Evolutionary conservation across 371 early-diverging fungal species (phyloP).

Genomic region (Mucor racemosus): DNA sequence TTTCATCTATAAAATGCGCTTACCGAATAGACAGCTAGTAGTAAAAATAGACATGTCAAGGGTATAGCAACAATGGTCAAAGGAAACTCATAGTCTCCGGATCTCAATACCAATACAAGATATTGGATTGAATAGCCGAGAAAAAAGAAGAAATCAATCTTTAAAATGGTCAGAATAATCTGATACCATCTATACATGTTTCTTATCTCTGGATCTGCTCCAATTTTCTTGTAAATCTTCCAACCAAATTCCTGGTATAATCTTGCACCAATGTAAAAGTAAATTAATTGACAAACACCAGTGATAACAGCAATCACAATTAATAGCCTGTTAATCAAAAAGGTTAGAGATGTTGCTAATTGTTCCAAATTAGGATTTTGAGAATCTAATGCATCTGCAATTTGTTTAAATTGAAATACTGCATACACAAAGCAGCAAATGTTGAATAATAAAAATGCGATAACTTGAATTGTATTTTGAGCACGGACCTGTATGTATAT

Average conservation of each 20-base stretch:
- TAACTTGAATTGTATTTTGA: conserved; percentile 89
- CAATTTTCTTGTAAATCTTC: conserved; percentile 36
- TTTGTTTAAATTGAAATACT: conserved; percentile 69
- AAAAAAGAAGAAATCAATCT: conserved; percentile 89
- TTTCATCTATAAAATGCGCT: conserved; percentile 9
- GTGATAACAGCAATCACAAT: conserved; percentile 50
- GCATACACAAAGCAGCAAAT: conserved; percentile 78
- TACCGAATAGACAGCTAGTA: conserved; percentile 82
- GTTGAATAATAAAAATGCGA: conserved; percentile 83
- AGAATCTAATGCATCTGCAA: conserved; percentile 39
- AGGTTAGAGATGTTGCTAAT: conserved; percentile 15
- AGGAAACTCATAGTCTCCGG: conserved; percentile 77
- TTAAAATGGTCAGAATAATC: conserved; percentile 83
- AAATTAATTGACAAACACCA: conserved; percentile 48
- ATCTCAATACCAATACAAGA: conserved; percentile 72
- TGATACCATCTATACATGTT: conserved; percentile 84
- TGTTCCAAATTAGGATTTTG: conserved; percentile 10
- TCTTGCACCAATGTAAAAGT: conserved; percentile 47
- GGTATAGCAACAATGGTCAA: conserved; percentile 87
- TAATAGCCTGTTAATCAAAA: conserved; percentile 37
- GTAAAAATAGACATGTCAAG: conserved; percentile 70
- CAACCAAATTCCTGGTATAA: conserved; percentile 87
- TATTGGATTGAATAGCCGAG: conserved; percentile 89
- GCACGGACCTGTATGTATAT: conserved; percentile 61
- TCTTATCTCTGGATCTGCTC: conserved; percentile 63